Conservation (phyloP, 2,329 filamentous ascomycete species). For the Pyricularia pennisetigena region DNA sequence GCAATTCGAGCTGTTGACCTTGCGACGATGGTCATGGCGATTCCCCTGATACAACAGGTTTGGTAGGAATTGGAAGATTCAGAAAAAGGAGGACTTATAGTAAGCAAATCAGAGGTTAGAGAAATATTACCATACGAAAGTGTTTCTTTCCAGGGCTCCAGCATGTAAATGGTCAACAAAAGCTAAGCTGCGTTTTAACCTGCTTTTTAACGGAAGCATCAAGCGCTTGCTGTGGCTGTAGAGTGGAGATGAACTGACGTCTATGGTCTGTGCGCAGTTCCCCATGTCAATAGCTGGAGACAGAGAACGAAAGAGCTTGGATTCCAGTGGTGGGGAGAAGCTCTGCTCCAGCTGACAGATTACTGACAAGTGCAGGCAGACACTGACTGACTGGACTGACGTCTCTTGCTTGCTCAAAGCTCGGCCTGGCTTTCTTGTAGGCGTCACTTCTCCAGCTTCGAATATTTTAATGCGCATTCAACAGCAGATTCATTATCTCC, state of each 20-base stretch:
- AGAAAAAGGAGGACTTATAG: background rate
- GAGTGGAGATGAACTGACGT: background rate
- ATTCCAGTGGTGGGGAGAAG: background rate
- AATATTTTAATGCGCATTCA: background rate
- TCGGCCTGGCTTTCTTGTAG: background rate
- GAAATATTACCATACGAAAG: background rate
- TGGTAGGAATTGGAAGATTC: background rate
- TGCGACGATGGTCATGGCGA: background rate
- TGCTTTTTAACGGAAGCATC: background rate
- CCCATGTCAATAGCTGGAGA: background rate
- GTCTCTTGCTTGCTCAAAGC: background rate
- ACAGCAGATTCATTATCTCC: background rate
- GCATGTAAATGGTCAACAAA: background rate
- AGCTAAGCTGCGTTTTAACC: too few relatives aligned
- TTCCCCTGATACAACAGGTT: background rate
- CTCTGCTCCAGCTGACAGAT: background rate
- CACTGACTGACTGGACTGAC: background rate
- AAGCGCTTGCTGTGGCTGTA: background rate
- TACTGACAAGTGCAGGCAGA: background rate
- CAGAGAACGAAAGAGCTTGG: background rate
- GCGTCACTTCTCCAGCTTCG: background rate
- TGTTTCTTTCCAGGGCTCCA: background rate
- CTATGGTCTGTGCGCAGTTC: background rate
- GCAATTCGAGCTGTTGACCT: background rate
- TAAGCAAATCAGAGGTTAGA: background rate